A percentile compares a stretch with the other conserved stretches of the same genome.
Evolutionary conservation across 306 rosid genomes (phyloP).

Genomic region (Prosopis cineraria): DNA sequence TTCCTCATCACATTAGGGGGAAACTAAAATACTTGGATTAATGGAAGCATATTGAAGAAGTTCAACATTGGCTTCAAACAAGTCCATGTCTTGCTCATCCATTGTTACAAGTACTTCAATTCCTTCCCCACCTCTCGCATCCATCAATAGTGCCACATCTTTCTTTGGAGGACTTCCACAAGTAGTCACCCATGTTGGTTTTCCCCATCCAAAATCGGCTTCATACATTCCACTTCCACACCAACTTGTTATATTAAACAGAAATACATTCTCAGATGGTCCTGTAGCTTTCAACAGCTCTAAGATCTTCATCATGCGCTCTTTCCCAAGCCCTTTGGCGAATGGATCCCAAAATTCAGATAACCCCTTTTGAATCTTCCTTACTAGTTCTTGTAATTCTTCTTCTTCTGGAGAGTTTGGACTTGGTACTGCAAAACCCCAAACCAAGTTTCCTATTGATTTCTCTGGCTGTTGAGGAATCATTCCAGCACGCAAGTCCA

Average conservation of each 20-base stretch:
- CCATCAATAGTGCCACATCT: slow-evolving; percentile 44
- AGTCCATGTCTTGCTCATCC: slow-evolving; percentile 40
- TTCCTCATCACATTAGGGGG: neutral
- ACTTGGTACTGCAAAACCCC: neutral
- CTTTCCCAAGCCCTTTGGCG: neutral
- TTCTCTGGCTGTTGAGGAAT: neutral
- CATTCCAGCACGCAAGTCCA: neutral
- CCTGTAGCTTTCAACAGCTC: neutral
- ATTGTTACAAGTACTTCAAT: slow-evolving; percentile 54
- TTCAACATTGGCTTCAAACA: slow-evolving; percentile 32
- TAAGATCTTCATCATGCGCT: neutral
- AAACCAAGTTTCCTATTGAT: neutral
- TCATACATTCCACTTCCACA: slow-evolving; percentile 41
- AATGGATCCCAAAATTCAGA: neutral
- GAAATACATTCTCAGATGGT: neutral
- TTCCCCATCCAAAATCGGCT: slow-evolving; percentile 60
- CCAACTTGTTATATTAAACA: slow-evolving; percentile 38
- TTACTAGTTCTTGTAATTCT: neutral
- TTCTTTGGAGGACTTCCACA: neutral
- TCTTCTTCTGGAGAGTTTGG: neutral
- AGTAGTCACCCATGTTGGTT: slow-evolving; percentile 48
- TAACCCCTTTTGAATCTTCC: neutral
- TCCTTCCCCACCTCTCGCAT: slow-evolving; percentile 45
- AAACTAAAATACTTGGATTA: neutral
- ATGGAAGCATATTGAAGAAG: slow-evolving; percentile 40